Evolutionary conservation across 257 asterid species (phyloP), one percentile per base, ranked within the genome.

Genomic region (Ilex asprella): DNA sequence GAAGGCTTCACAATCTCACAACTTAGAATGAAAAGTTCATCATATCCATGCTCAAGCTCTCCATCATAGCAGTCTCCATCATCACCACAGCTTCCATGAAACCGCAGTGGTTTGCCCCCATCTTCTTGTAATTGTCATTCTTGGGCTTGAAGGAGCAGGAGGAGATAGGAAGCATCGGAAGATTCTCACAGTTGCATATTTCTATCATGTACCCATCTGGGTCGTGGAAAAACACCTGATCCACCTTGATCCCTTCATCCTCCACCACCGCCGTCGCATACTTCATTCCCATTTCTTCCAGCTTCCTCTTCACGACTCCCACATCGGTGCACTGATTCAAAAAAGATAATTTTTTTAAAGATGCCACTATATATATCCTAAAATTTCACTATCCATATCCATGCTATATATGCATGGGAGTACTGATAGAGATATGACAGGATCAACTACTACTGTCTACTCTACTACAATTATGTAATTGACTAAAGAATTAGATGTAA

Each of bases 181-280:
- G 59, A 15, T 73, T 73, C 7, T 73, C 76, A 55, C 82, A 77
- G 64, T 73, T 73, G 50, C 82, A 77, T 0, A 77, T 39, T 58
- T 77, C 82, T 54, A 77, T 70, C 82, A 77, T 77, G 58, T 77
- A 77, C 58, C 74, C 82, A 67, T 77, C 82, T 1, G 82, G 82
- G 27, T 77, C 82, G 39, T 77, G 82, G 69, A 77, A 77, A 59
- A 77, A 77, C 30, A 77, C 76, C 2, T 77, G 82, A 55, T 77
- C 77, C 27, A 77, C 82, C 41, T 63, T 51, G 5, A 63, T 67
- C 11, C 82, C 82, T 3, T 61, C 74, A 14, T 77, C 79, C 63
- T 77, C 79, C n/a, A 77, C 74, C 8, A 65, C 31, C 4, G 69
- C 79, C 2, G 52, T 73, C 30, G 46, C 77, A 8, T 73, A 70